Conservation (phyloP, 345 rosid genomes). For the Camelina sativa region DNA sequence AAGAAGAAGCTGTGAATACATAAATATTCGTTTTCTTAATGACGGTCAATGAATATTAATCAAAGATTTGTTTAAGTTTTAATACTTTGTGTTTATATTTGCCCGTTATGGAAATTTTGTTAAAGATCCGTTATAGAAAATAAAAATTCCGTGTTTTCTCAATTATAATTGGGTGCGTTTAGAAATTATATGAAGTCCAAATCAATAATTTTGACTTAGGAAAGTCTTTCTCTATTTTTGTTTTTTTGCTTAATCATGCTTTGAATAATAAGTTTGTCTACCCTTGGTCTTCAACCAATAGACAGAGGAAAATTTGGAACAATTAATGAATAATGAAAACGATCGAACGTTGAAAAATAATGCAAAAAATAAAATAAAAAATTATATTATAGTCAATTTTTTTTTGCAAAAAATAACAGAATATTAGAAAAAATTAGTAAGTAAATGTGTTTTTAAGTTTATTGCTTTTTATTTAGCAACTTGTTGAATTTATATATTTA, state of each 20-base stretch:
- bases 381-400: too few species aligned
- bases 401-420: too few species aligned
- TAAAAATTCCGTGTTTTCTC: background rate
- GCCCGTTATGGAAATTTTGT: conserved; percentile 6
- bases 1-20: conserved; percentile 16
- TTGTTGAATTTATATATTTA: background rate
- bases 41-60: conserved; percentile 10
- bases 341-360: background rate
- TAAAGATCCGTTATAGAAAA: conserved; percentile 1
- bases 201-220: conserved; percentile 36
- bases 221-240: conserved; percentile 20
- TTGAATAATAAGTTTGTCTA: conserved; percentile 12
- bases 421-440: too few species aligned
- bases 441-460: background rate
- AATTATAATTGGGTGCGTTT: conserved; percentile 14
- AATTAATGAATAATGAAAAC: conserved; percentile 12
- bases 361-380: too few species aligned
- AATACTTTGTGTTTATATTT: background rate
- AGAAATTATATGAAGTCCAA: conserved; percentile 6
- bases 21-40: conserved; percentile 12
- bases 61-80: background rate
- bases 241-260: conserved; percentile 1
- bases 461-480: background rate
- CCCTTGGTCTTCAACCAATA: conserved; percentile 17
- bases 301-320: background rate